These are phyloP conservation scores for Orobanche coerulescens DNA, from an alignment of 257 asterid species.

Conservation along the genomic window DNA sequence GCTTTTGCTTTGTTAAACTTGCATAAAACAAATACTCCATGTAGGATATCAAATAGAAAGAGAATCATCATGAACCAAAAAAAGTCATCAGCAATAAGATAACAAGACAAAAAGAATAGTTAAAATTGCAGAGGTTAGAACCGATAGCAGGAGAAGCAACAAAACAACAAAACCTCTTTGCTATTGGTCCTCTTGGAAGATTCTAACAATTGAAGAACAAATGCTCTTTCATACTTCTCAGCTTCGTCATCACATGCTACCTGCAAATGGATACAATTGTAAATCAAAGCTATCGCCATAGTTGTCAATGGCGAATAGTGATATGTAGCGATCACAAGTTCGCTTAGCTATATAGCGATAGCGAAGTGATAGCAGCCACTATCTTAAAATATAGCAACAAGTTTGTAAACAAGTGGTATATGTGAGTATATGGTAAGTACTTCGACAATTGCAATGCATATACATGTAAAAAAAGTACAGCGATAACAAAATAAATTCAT, in stretches of 20 bases:
- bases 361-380: no score
- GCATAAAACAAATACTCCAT: background rate
- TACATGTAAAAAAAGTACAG: no score
- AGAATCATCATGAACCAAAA: background rate
- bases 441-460: no score
- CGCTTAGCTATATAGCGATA: no score
- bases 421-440: no score
- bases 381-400: no score
- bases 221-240: conserved; percentile 70
- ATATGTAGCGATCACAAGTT: no score
- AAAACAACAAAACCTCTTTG: conserved; percentile 58
- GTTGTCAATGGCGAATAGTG: no score
- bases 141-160: conserved; percentile 19
- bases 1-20: conserved; percentile 6
- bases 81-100: background rate
- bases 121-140: background rate
- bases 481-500: no score
- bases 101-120: no score
- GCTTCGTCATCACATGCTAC: conserved; percentile 75
- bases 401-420: no score
- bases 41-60: background rate
- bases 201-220: conserved; percentile 64
- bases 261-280: conserved; percentile 40
- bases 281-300: conserved; percentile 18
- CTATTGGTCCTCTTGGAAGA: conserved; percentile 34